Percentiles rank a stretch among this genome's conserved stretches.
Conservation (phyloP, 371 early-diverging fungal genomes). For the Lichtheimia ramosa region DNA sequence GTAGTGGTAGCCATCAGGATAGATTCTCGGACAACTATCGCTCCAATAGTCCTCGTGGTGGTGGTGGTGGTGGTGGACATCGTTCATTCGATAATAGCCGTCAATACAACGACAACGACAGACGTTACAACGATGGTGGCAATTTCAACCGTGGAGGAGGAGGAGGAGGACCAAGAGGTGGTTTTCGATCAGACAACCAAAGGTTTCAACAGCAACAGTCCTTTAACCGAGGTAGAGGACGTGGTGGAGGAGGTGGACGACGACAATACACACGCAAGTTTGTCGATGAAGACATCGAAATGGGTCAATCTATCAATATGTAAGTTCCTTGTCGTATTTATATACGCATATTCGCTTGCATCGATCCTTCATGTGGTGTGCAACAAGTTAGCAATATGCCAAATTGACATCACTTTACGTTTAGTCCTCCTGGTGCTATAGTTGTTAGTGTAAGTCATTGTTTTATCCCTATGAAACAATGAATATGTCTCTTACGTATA, state of each 20-base stretch:
- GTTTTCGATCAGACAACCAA: constrained; percentile 1
- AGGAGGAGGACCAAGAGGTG: neutral
- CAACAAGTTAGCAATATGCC: neutral
- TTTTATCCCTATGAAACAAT: neutral
- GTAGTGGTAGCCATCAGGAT: constrained; percentile 1
- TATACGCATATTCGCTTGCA: too few relatives aligned
- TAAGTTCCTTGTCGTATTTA: neutral
- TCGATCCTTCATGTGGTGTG: neutral
- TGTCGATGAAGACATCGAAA: constrained; percentile 40
- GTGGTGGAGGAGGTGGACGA: constrained; percentile 16
- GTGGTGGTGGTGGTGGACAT: neutral
- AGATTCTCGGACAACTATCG: constrained; percentile 2
- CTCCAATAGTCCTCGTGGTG: neutral
- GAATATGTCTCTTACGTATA: neutral
- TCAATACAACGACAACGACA: neutral
- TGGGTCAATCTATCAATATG: constrained; percentile 23
- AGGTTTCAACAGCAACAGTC: constrained; percentile 2
- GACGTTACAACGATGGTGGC: neutral
- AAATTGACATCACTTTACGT: neutral
- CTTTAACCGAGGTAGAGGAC: constrained; percentile 10
- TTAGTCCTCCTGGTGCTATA: constrained; percentile 11
- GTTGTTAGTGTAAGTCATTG: constrained; percentile 10
- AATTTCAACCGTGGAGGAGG: constrained; percentile 1
- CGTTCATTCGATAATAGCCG: neutral
- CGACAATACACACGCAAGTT: constrained; percentile 30